Conservation (phyloP, 2,329 filamentous ascomycete species). For the Ceratocystis cubensis region DNA sequence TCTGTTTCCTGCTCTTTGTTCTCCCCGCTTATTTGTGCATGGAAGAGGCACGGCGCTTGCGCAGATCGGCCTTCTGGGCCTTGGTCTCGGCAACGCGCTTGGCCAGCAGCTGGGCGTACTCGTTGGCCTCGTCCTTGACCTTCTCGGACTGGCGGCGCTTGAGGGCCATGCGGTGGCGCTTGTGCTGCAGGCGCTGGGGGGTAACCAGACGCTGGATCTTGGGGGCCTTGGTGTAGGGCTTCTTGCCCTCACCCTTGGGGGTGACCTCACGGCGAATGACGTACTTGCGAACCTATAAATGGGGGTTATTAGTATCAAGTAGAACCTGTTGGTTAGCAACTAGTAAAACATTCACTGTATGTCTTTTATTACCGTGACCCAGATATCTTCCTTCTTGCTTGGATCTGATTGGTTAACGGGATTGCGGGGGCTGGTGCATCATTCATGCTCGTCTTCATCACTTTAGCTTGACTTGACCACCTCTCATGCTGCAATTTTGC, state of each 20-base stretch:
- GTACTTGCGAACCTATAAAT: constrained; percentile 83
- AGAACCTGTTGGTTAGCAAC: constrained; percentile 27
- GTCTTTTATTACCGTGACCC: constrained; percentile 16
- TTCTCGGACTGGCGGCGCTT: constrained; percentile 97
- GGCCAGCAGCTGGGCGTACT: constrained; percentile 91
- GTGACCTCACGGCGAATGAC: constrained; percentile 97
- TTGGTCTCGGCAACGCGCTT: constrained; percentile 97
- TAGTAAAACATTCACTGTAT: constrained; percentile 21
- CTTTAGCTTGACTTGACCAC: neutral
- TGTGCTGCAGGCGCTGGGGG: constrained; percentile 99
- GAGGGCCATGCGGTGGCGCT: constrained; percentile 93
- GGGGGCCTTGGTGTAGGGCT: constrained; percentile 98
- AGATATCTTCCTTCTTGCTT: constrained; percentile 1
- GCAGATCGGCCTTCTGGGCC: constrained; percentile 79
- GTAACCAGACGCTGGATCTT: constrained; percentile 99
- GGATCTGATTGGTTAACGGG: neutral
- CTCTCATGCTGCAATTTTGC: constrained; percentile 1
- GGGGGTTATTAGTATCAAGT: constrained; percentile 14
- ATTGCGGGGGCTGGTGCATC: constrained; percentile 8
- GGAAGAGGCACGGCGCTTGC: constrained; percentile 94
- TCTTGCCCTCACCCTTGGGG: constrained; percentile 94
- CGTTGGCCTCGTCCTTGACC: constrained; percentile 96
- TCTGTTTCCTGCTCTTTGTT: neutral
- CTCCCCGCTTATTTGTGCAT: constrained; percentile 64
- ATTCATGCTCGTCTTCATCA: neutral